Base-by-base conservation (phyloP, 352 stramenopile species). In the Globisporangium paroecandrum region DNA sequence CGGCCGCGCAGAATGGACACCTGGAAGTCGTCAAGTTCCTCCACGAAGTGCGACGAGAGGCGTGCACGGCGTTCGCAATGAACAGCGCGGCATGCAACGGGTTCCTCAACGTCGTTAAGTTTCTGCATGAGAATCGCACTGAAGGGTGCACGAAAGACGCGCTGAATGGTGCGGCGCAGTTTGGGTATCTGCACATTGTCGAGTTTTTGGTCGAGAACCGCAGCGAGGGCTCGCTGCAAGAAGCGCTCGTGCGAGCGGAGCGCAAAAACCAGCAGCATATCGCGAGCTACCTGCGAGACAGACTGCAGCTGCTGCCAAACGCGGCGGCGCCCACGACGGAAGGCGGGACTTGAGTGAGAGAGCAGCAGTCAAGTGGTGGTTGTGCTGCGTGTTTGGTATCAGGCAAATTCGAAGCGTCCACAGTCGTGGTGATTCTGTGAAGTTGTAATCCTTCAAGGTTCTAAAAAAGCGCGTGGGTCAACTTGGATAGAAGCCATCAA, bases 11-110 rank as follows among this genome's bases (percentile, higher is more conserved):
- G 27, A 54, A 68, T 10, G 63, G 54, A 9, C 53, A 68, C 25
- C 20, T 68, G 24, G 36, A 53, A 20, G 24, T 68, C 36, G 51
- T 68, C 13, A 27, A 34, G 25, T 68, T 62, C n/a, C 36, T 68
- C 15, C 63, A 68, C 29, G 63, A 57, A 7, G 46, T 38, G 9
- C 63, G 63, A 9, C 18, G 46, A 4, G 38, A 60, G 41, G 34
- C 38, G 1, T 68, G 38, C 54, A 69, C 61, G 3, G 24, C 5
- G 18, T 49, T 57, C 18, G 67, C 67, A 20, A 72, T 72, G 67
- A 64, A 72, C 36, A 43, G 68, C 46, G 68, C 68, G 4, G 67
- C 67, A 7, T 68, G 60, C 66, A 64, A 71, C 24, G 66, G 61
- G 10, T 72, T 69, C 54, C 67, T 69, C 25, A n/a, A 47, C 34